phyloP scores from a whole-genome alignment of 306 rosid species.

The Prunus mira region DNA sequence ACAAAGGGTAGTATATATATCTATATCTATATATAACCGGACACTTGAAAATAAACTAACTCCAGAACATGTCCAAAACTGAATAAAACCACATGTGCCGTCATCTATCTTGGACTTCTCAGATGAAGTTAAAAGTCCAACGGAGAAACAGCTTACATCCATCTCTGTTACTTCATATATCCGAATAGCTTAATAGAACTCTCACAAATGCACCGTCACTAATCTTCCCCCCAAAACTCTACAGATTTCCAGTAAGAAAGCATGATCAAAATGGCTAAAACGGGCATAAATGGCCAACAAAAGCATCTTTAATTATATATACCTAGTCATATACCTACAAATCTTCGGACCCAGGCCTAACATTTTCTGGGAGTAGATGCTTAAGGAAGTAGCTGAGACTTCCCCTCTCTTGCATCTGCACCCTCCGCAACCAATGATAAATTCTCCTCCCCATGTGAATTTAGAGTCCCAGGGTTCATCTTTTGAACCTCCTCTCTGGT shows the following conservation, averaged over 20 bases:
- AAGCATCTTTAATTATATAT: not conserved
- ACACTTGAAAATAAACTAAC: constrained; percentile 29
- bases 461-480: constrained; percentile 75
- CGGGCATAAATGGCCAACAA: too few relatives aligned
- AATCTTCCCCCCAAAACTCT: constrained; percentile 6
- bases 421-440: constrained; percentile 39
- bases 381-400: constrained; percentile 35
- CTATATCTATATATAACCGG: constrained; percentile 15
- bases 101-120: constrained; percentile 37
- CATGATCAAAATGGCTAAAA: not conserved
- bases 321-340: constrained; percentile 24
- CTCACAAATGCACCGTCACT: constrained; percentile 14
- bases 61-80: constrained; percentile 50
- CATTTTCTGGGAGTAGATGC: constrained; percentile 34
- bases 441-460: constrained; percentile 56
- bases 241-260: not conserved
- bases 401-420: constrained; percentile 46
- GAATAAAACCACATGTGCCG: constrained; percentile 32
- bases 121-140: constrained; percentile 16
- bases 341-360: constrained; percentile 31
- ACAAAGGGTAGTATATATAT: constrained; percentile 21
- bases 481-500: constrained; percentile 92
- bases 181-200: constrained; percentile 37
- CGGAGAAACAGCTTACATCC: constrained; percentile 21
- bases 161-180: constrained; percentile 33